These are phyloP conservation scores for Serendipita sp. DNA, from an alignment of 768 basidiomycete genomes.

Conservation along the genomic window DNA sequence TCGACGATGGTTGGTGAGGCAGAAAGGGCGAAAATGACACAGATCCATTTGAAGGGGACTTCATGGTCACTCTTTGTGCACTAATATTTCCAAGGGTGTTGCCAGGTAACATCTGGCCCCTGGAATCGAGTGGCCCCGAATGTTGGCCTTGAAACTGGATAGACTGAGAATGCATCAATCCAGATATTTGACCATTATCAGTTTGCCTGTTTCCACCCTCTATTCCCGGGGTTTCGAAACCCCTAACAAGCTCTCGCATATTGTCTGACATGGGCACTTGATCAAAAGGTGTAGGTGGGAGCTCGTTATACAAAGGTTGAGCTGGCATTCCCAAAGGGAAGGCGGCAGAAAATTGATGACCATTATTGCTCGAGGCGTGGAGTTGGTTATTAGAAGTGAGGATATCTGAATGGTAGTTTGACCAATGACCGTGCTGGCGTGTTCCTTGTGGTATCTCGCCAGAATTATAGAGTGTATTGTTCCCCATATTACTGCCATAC, in stretches of 20 bases:
- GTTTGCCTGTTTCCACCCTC: background rate
- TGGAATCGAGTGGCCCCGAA: background rate
- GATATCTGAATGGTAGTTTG: background rate
- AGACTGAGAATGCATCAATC: background rate
- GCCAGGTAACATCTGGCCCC: too few species aligned
- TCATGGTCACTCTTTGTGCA: background rate
- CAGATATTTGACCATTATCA: background rate
- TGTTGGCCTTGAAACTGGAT: background rate
- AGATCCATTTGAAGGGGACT: background rate
- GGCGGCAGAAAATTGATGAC: background rate
- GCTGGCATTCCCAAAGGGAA: background rate
- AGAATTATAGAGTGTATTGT: background rate
- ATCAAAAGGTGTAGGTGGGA: conserved; percentile 1
- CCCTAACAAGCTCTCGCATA: conserved; percentile 3
- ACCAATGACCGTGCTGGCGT: background rate
- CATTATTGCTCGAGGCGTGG: background rate
- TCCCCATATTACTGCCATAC: background rate
- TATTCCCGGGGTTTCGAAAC: background rate
- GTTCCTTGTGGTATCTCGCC: background rate
- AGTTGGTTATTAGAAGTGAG: too few species aligned
- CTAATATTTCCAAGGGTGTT: background rate
- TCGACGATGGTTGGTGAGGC: background rate
- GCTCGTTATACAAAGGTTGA: background rate
- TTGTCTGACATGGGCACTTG: background rate
- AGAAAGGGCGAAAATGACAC: background rate